Conservation (phyloP, 139 green algal genomes). For the Klebsormidium nitens region DNA sequence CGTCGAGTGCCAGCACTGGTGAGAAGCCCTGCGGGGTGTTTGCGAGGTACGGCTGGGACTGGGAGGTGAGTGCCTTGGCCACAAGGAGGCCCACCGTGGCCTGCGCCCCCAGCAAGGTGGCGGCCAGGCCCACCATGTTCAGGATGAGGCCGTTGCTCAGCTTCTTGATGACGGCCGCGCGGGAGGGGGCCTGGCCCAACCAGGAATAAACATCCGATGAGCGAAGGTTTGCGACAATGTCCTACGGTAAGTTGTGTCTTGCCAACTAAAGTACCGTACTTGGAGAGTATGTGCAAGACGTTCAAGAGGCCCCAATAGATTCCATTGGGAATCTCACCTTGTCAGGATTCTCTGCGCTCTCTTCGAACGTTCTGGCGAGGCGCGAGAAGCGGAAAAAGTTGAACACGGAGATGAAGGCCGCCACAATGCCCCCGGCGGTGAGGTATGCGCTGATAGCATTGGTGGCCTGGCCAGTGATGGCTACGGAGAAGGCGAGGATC, state of each 20-base stretch:
- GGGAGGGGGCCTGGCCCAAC: constrained; percentile 31
- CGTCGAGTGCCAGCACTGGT: constrained; percentile 94
- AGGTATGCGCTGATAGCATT: constrained; percentile 57
- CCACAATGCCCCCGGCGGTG: constrained; percentile 83
- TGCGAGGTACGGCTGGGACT: constrained; percentile 43
- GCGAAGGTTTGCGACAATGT: no score
- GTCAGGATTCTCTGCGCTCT: no score
- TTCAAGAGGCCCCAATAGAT: no score
- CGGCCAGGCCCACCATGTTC: constrained; percentile 75
- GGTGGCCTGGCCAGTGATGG: constrained; percentile 28
- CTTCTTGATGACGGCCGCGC: constrained; percentile 46
- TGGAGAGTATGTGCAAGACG: no score
- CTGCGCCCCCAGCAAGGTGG: constrained; percentile 76
- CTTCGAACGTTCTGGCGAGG: no score
- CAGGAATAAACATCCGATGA: no score
- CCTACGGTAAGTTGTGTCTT: no score
- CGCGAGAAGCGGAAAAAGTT: constrained; percentile 60
- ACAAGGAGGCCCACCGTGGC: constrained; percentile 88
- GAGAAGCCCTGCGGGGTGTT: constrained; percentile 65
- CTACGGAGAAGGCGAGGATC: constrained; percentile 87
- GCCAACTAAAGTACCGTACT: no score
- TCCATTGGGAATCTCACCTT: no score
- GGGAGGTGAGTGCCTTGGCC: constrained; percentile 91
- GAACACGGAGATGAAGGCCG: constrained; percentile 85
- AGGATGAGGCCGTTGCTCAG: constrained; percentile 65